These are phyloP conservation scores for Botrytis galanthina DNA, from an alignment of 2,329 filamentous ascomycete species.

Conservation along the genomic window DNA sequence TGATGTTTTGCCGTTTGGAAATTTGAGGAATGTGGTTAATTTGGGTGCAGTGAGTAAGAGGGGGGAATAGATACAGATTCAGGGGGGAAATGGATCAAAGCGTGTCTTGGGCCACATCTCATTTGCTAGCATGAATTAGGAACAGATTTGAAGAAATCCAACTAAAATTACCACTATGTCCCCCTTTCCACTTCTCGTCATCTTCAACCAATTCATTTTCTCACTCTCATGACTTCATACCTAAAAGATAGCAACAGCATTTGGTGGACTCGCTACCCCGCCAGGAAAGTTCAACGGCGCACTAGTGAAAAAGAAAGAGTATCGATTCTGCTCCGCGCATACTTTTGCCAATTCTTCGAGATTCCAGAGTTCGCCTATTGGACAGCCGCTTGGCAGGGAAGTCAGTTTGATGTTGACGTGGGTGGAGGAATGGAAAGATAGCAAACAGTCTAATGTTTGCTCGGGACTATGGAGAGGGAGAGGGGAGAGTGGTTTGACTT, in stretches of 20 bases:
- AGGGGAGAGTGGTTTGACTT: no score
- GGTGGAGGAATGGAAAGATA: not conserved
- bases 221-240: not conserved
- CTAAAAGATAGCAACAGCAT: constrained; percentile 31
- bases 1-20: constrained; percentile 88
- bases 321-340: constrained; percentile 52
- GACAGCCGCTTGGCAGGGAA: constrained; percentile 27
- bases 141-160: not conserved
- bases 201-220: not conserved
- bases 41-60: constrained; percentile 35
- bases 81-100: not conserved
- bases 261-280: constrained; percentile 31
- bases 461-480: not conserved
- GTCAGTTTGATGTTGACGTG: constrained; percentile 18
- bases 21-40: constrained; percentile 65
- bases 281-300: constrained; percentile 50
- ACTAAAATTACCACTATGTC: not conserved
- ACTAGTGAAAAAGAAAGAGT: constrained; percentile 62
- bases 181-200: not conserved
- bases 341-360: constrained; percentile 40
- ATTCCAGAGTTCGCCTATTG: constrained; percentile 37
- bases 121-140: not conserved
- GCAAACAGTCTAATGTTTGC: not conserved
- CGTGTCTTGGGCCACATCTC: no score
- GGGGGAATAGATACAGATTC: no score